These are phyloP conservation scores for Barbatosphaeria neglecta DNA, from an alignment of 495 filamentous ascomycete genomes.

Conservation along the genomic window DNA sequence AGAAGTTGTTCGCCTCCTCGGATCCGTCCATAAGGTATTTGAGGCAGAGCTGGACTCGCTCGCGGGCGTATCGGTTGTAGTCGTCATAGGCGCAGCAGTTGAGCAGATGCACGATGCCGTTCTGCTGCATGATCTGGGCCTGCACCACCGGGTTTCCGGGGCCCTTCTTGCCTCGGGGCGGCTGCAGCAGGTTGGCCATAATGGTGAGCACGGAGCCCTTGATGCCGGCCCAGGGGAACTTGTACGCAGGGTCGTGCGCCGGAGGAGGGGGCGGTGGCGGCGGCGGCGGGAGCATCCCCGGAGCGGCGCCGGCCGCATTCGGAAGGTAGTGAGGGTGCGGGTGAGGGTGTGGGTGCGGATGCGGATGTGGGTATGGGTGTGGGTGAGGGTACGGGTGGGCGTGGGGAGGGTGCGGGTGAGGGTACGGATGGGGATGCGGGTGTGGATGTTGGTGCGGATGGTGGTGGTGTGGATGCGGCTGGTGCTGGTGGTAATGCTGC, in stretches of 20 bases:
- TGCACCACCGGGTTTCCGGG: slow-evolving; percentile 70
- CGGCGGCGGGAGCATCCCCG: slow-evolving; percentile 13
- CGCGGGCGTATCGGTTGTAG: slow-evolving; percentile 80
- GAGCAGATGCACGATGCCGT: slow-evolving; percentile 74
- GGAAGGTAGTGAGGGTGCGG: neutral
- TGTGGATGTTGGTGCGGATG: neutral
- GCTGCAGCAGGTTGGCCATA: slow-evolving; percentile 64
- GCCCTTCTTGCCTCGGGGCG: slow-evolving; percentile 32
- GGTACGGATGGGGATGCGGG: neutral
- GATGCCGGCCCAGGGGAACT: slow-evolving; percentile 87
- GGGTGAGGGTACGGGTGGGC: slow-evolving; percentile 18
- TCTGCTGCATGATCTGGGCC: slow-evolving; percentile 68
- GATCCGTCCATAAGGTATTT: slow-evolving; percentile 83
- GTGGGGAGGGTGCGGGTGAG: no score
- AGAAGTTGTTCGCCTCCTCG: slow-evolving; percentile 61
- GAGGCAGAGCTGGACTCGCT: slow-evolving; percentile 82
- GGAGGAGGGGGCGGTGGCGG: slow-evolving; percentile 47
- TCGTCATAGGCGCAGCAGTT: slow-evolving; percentile 78
- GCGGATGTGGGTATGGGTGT: slow-evolving; percentile 23
- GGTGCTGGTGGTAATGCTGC: neutral
- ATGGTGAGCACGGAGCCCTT: slow-evolving; percentile 87
- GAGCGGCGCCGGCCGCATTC: neutral
- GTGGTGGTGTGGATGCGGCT: neutral
- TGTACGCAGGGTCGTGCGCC: slow-evolving; percentile 62
- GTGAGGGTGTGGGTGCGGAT: slow-evolving; percentile 26